Conservation (phyloP, 1,139 yeast species). For the Nakaseomyces sp. region DNA sequence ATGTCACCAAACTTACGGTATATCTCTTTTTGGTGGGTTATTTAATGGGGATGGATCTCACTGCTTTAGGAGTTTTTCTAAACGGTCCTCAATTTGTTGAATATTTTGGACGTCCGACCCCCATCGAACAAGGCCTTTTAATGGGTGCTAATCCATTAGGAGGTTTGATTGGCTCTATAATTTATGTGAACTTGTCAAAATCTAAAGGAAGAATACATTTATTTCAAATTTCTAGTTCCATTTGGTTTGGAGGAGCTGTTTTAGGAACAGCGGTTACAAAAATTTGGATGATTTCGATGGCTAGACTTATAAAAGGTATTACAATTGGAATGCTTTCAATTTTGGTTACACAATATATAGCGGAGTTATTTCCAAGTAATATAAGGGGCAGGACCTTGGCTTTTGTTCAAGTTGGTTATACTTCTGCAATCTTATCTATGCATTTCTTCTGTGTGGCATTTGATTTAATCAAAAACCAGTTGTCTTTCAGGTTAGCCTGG, state of each 20-base stretch:
- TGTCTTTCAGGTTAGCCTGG: conserved; percentile 63
- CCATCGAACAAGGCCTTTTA: conserved; percentile 35
- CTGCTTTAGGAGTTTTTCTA: conserved; percentile 56
- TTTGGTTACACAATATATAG: conserved; percentile 61
- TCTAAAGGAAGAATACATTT: conserved; percentile 27
- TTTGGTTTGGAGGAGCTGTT: conserved; percentile 33
- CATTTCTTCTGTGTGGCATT: conserved; percentile 19
- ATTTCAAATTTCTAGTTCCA: conserved; percentile 23
- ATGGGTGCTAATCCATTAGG: conserved; percentile 38
- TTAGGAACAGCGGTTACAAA: conserved; percentile 30
- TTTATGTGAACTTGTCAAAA: conserved; percentile 26
- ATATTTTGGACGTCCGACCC: conserved; percentile 40
- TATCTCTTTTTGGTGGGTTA: conserved; percentile 46
- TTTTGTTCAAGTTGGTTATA: conserved; percentile 57
- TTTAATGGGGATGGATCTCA: conserved; percentile 61
- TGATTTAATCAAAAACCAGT: conserved; percentile 36
- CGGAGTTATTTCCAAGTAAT: conserved; percentile 61
- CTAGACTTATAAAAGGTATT: conserved; percentile 58
- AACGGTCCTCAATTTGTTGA: conserved; percentile 38
- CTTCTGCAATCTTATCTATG: conserved; percentile 54
- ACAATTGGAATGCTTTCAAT: conserved; percentile 68
- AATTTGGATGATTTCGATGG: conserved; percentile 36
- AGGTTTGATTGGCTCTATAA: conserved; percentile 33
- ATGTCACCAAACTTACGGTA: neutral
- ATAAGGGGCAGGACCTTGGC: conserved; percentile 64